Evolutionary conservation across 1,284 basidiomycete genomes (phyloP).

Genomic region (Pterulicium gracile): DNA sequence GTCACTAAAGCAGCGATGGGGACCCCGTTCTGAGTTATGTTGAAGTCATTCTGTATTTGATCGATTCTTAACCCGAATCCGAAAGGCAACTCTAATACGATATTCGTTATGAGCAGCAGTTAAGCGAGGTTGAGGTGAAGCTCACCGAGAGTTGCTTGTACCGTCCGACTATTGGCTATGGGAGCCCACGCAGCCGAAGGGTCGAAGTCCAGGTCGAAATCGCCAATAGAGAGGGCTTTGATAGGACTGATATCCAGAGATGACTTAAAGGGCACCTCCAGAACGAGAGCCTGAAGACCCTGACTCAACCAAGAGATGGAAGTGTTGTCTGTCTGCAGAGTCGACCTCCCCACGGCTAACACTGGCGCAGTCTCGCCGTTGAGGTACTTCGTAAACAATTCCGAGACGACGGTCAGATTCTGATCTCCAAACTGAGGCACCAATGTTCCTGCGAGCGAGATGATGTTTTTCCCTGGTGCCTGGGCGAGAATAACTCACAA

Average conservation of each 20-base stretch:
- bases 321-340: slow-evolving; percentile 42
- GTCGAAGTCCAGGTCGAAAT: slow-evolving; percentile 50
- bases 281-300: slow-evolving; percentile 45
- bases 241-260: slow-evolving; percentile 53
- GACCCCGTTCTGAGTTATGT: slow-evolving; percentile 40
- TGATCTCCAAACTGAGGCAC: slow-evolving; percentile 39
- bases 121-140: slow-evolving; percentile 1
- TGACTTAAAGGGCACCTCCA: slow-evolving; percentile 56
- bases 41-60: slow-evolving; percentile 58
- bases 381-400: slow-evolving; percentile 67
- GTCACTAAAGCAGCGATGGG: slow-evolving; percentile 46
- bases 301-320: slow-evolving; percentile 58
- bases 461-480: slow-evolving; percentile 46
- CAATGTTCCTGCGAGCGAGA: slow-evolving; percentile 53
- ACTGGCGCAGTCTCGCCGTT: slow-evolving; percentile 55
- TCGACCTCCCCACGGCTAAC: slow-evolving; percentile 48
- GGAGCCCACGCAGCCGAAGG: slow-evolving; percentile 51
- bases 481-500: slow-evolving; percentile 14
- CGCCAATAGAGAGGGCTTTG: slow-evolving; percentile 53
- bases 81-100: slow-evolving; percentile 51
- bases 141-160: slow-evolving; percentile 49
- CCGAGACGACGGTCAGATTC: slow-evolving; percentile 43
- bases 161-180: slow-evolving; percentile 40
- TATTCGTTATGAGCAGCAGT: slow-evolving; percentile 1
- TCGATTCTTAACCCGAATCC: slow-evolving; percentile 63